A percentile compares a stretch with the other conserved stretches of the same genome.
Evolutionary conservation across 2,329 filamentous ascomycete genomes (phyloP).

Genomic region (Botrytis cinerea): DNA sequence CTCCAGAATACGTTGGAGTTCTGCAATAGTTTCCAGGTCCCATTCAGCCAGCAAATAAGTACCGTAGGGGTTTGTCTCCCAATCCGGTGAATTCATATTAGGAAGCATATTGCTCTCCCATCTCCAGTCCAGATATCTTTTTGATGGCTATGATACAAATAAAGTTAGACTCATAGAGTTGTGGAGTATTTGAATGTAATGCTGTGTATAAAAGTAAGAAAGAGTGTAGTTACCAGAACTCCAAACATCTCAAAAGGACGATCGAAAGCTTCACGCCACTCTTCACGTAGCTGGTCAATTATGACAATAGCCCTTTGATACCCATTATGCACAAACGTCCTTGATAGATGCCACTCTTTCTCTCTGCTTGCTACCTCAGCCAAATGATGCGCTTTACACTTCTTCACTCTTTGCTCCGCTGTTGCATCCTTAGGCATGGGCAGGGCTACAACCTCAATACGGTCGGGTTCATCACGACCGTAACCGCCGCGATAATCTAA

Average conservation of each 20-base stretch:
- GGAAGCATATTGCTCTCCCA: neutral
- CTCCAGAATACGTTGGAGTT: neutral
- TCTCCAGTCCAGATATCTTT: neutral
- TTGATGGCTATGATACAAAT: neutral
- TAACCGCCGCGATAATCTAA: neutral
- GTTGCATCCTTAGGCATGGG: neutral
- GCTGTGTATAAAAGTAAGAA: neutral
- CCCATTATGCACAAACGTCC: neutral
- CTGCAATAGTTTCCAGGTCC: neutral
- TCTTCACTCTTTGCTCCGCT: neutral
- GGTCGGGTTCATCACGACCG: neutral
- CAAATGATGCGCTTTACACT: neutral
- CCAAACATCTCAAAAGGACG: neutral
- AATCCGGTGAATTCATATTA: constrained; percentile 4
- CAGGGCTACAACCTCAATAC: constrained; percentile 7
- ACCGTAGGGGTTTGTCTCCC: constrained; percentile 1
- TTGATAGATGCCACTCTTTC: neutral
- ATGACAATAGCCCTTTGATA: constrained; percentile 10
- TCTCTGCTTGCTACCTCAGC: neutral
- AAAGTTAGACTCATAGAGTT: neutral
- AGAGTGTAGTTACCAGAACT: neutral
- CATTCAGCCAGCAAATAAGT: constrained; percentile 7
- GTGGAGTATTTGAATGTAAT: neutral
- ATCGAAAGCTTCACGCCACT: constrained; percentile 7
- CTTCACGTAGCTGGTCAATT: neutral